Evolutionary conservation across 2,329 filamentous ascomycete species (phyloP).

Genomic region (Neophaeococcomyces mojaviensis): DNA sequence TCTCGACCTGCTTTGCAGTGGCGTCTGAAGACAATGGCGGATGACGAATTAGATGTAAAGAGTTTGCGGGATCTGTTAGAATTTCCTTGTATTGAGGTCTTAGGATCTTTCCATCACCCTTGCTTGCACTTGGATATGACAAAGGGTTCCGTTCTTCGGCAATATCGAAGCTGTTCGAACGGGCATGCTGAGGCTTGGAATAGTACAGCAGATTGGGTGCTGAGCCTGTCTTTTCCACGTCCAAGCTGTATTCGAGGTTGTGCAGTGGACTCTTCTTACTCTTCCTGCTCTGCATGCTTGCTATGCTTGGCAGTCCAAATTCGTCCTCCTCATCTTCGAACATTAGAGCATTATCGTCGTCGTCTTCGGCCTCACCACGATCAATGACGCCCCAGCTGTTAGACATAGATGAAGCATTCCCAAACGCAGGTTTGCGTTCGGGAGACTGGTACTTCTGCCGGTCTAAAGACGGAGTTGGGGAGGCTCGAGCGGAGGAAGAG

Average conservation of each 20-base stretch:
- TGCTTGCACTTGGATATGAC: slow-evolving; percentile 80
- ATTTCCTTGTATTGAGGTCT: slow-evolving; percentile 98
- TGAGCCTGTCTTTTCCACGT: slow-evolving; percentile 12
- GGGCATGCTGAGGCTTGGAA: slow-evolving; percentile 32
- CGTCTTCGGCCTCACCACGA: slow-evolving; percentile 58
- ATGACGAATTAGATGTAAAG: slow-evolving; percentile 87
- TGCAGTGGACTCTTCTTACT: slow-evolving; percentile 34
- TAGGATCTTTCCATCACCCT: slow-evolving; percentile 87
- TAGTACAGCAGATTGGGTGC: slow-evolving; percentile 14
- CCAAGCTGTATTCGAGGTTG: not conserved
- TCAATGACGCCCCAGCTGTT: slow-evolving; percentile 70
- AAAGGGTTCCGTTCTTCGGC: slow-evolving; percentile 78
- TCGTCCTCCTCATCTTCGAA: slow-evolving; percentile 89
- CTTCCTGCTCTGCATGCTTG: slow-evolving; percentile 74
- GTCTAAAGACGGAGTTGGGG: slow-evolving; percentile 14
- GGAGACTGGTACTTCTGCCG: slow-evolving; percentile 18
- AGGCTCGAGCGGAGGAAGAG: slow-evolving; percentile 12
- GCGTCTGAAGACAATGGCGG: slow-evolving; percentile 66
- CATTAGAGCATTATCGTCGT: slow-evolving; percentile 60
- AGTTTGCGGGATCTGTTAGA: slow-evolving; percentile 78
- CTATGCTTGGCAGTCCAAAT: slow-evolving; percentile 86
- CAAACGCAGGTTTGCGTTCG: slow-evolving; percentile 15
- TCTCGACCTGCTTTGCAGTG: slow-evolving; percentile 74
- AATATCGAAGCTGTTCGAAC: slow-evolving; percentile 86
- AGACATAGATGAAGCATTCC: slow-evolving; percentile 61